Evolutionary conservation across 2,329 filamentous ascomycete genomes (phyloP), one percentile per base, ranked within the genome.

Genomic region (Aspergillus tanneri): DNA sequence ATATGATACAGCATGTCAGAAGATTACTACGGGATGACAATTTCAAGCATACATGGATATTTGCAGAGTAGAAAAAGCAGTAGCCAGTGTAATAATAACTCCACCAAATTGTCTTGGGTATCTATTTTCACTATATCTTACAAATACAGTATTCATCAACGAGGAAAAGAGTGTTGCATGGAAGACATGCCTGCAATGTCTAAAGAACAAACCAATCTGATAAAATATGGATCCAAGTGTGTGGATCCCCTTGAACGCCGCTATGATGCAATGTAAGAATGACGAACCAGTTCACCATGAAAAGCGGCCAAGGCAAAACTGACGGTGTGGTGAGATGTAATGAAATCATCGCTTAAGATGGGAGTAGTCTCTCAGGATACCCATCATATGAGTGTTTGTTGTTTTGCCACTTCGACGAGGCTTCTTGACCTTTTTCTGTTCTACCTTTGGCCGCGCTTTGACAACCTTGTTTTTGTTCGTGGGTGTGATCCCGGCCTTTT

Each of bases 321-420:
- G 6, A 4, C 24, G 35, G 7, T 11, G 24, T 24, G 25, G 11
- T 30, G 14, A 14, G 19, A 10, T 21, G 21, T 12, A 23, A 35
- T 6, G 21, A 21, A 43, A 39, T 32, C 24, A 34, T 50, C 69
- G 65, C 53, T 73, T 73, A 24, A 73, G 59, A 48, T 78, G 74
- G 9, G 76, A 78, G 55, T 83, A 91, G 65, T 92, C 88, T 72
- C 90, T 85, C 64, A 95, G 77, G 50, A 95, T 79, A 55, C 86
- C 83, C 58, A 79, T 78, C 90, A 96, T 95, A 67, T 96, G 90
- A 22, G 83, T 84, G 66, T 96, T 96, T 21, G 89, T 95, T 47
- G 86, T 84, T 78, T 91, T 93, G 56, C 87, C 88, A 34, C 83
- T 82, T 50, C 84, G 80, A 56, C 88, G 82, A 36, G 83, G 77